Evolutionary conservation across 108 stramenopile genomes (phyloP).

Genomic region (Pseudonitzschia pungens): DNA sequence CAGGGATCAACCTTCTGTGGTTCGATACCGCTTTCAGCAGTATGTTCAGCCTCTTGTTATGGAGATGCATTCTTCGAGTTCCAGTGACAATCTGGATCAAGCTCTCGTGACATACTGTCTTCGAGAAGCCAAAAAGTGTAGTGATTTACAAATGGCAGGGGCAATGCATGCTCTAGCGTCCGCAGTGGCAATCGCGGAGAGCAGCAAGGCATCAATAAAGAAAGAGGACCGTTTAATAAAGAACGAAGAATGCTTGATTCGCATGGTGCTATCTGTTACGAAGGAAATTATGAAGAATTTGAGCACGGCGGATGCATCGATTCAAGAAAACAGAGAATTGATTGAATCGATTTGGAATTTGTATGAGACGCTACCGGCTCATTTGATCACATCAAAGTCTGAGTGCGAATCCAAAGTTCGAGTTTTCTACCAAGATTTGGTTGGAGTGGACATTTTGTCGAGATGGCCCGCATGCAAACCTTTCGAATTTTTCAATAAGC

Average conservation of each 20-base stretch:
- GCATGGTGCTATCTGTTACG: constrained; percentile 25
- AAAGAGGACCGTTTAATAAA: constrained; percentile 37
- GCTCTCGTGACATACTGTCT: constrained; percentile 21
- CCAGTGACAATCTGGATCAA: constrained; percentile 4
- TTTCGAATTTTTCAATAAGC: constrained; percentile 7
- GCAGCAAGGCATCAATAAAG: constrained; percentile 33
- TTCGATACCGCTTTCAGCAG: constrained; percentile 17
- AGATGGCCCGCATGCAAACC: constrained; percentile 35
- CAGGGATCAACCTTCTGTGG: neutral
- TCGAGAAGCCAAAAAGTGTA: constrained; percentile 10
- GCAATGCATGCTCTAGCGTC: constrained; percentile 6
- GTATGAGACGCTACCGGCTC: constrained; percentile 47
- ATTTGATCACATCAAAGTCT: constrained; percentile 2
- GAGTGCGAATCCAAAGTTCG: constrained; percentile 1
- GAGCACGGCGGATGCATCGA: neutral
- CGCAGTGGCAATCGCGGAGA: constrained; percentile 28
- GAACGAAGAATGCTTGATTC: constrained; percentile 21
- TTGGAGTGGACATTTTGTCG: constrained; percentile 36
- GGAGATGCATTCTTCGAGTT: neutral
- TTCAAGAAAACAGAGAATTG: neutral
- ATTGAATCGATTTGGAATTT: constrained; percentile 40
- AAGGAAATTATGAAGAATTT: constrained; percentile 3
- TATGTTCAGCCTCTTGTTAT: constrained; percentile 26
- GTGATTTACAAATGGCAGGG: neutral
- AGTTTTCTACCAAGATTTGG: constrained; percentile 19